Conservation (phyloP, 2,329 filamentous ascomycete species). For the Fusarium zealandicum region DNA sequence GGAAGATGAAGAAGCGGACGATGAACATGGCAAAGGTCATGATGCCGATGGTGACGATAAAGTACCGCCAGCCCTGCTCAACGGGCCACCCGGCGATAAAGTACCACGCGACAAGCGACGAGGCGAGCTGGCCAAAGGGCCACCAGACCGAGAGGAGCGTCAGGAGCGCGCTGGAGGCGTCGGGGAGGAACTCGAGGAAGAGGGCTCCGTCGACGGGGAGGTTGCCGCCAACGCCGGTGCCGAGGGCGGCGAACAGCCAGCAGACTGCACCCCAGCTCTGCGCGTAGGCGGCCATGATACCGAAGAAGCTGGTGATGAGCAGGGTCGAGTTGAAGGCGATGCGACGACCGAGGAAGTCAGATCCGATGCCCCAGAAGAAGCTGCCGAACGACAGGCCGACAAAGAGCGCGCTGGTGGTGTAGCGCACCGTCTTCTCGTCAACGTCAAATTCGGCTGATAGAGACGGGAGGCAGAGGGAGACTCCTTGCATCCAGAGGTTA, state of each 20-base stretch:
- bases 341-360: conserved; percentile 79
- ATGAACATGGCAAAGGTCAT: conserved; percentile 80
- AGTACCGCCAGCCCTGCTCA: conserved; percentile 79
- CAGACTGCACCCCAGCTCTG: conserved; percentile 72
- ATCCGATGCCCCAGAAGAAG: conserved; percentile 80
- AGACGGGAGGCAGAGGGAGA: conserved; percentile 78
- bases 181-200: conserved; percentile 84
- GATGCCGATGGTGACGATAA: conserved; percentile 74
- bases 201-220: conserved; percentile 80
- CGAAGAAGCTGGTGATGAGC: conserved; percentile 77
- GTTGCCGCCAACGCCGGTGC: conserved; percentile 77
- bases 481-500: conserved; percentile 82
- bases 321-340: conserved; percentile 84
- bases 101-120: conserved; percentile 76
- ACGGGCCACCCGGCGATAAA: conserved; percentile 74
- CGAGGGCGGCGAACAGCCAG: conserved; percentile 65
- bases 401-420: conserved; percentile 81
- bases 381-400: conserved; percentile 79
- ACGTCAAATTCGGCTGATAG: conserved; percentile 77
- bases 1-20: conserved; percentile 79
- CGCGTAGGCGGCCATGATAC: conserved; percentile 71
- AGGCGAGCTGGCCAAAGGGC: conserved; percentile 80
- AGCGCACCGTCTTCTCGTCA: conserved; percentile 73
- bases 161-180: conserved; percentile 74
- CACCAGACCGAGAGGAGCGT: conserved; percentile 88